Evolutionary conservation across 139 green algal species (phyloP).

Genomic region (Astrephomene gubernaculifera): DNA sequence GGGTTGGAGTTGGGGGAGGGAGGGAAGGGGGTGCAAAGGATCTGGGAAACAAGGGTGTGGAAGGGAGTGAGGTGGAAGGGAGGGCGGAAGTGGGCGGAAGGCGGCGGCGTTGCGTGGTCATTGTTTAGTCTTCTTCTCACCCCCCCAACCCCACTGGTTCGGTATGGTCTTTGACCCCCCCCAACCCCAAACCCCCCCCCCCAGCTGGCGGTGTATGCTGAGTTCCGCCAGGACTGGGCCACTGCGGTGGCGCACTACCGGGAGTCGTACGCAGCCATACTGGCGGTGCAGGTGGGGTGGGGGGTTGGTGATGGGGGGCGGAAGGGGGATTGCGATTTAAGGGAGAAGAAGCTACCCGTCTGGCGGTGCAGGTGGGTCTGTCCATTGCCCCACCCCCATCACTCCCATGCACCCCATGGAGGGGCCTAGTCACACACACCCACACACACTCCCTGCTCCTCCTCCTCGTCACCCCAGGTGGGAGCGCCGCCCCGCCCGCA

Average conservation of each 20-base stretch:
- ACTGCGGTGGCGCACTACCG: conserved; percentile 65
- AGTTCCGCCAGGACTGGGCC: conserved; percentile 72
- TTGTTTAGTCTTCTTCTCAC: no score
- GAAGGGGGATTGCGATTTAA: not conserved
- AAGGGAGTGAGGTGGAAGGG: no score
- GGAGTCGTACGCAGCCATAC: conserved; percentile 51
- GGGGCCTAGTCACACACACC: not conserved
- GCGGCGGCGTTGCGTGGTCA: no score
- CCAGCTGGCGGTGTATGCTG: conserved; percentile 65
- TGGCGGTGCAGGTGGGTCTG: not conserved
- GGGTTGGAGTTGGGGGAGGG: no score
- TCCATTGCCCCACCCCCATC: not conserved
- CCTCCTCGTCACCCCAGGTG: not conserved
- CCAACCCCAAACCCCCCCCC: no score
- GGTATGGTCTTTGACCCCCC: no score
- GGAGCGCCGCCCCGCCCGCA: conserved; percentile 14
- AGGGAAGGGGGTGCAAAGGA: no score
- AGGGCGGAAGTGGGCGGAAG: no score
- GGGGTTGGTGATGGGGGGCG: not conserved
- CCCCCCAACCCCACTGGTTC: no score
- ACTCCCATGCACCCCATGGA: not conserved
- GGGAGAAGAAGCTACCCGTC: not conserved
- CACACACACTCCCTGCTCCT: not conserved
- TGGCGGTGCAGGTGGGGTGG: conserved; percentile 17
- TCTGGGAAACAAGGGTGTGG: no score